Evolutionary conservation across 2,329 filamentous ascomycete genomes (phyloP), one percentile per base, ranked within the genome.

Genomic region (Trichoderma simmonsii): DNA sequence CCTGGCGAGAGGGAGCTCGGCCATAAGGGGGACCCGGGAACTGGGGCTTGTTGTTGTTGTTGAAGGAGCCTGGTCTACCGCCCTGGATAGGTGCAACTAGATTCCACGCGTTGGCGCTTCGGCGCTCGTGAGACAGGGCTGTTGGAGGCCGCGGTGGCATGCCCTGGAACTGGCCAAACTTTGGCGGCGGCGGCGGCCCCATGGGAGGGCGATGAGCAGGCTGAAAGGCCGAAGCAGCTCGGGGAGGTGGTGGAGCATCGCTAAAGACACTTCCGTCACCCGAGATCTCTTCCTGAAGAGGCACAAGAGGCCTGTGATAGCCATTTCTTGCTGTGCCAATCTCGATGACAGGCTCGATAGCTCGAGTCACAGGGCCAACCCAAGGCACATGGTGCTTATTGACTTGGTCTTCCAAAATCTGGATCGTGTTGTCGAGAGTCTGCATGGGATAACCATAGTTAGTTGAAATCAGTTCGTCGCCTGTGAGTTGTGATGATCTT

Each of bases 341-440:
- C 6, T 77, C 77, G 1, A 78, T 73, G 28, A 80, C 75, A 6
- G 76, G 80, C 71, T 81, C 79, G 21, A 82, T 79, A 54, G 78
- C 79, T 8, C 77, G 78, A 8, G 77, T 76, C 34, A 81, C 75
- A 1, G 77, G 81, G 75, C 79, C 79, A 72, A 80, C 73, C 81
- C 80, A 82, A 61, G 82, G 77, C 6, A 79, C 77, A 61, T 78
- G 80, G 5, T 80, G 77, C 57, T 78, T 79, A 72, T 80, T 82
- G 73, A 81, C 77, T 68, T 83, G 80, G 30, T 79, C 79, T 73
- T 82, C 79, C 6, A 83, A 76, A 32, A 81, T 77, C 59, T 78
- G 75, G 71, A 81, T 79, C 1, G 77, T 79, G 9, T 76, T 75
- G 34, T 81, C 78, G n/a, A 82, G 76, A 14, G 76, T 75, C 80